Conservation (phyloP, 23 red algal genomes). For the Gracilaria gracilis region DNA sequence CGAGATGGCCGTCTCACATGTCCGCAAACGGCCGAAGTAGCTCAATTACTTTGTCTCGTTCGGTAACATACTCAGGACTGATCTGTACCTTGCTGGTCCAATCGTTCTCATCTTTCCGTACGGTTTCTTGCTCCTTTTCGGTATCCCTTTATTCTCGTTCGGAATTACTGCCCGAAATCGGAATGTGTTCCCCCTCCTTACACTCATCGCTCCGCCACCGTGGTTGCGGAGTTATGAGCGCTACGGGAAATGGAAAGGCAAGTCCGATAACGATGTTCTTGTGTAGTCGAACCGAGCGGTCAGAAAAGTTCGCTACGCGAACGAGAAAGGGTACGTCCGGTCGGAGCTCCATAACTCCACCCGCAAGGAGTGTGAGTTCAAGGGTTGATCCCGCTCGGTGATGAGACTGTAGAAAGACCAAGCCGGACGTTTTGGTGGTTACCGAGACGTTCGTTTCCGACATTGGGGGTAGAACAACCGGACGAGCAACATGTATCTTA, state of each 20-base stretch:
- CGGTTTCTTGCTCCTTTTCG: too few relatives aligned
- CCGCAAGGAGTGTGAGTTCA: constrained; percentile 19
- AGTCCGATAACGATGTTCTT: constrained; percentile 6
- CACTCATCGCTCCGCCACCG: neutral
- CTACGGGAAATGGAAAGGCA: neutral
- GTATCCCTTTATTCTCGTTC: too few relatives aligned
- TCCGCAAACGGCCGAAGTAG: too few relatives aligned
- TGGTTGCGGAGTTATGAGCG: neutral
- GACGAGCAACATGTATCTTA: constrained; percentile 12
- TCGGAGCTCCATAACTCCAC: constrained; percentile 32
- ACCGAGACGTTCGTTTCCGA: neutral
- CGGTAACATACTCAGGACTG: neutral
- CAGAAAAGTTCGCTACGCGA: neutral
- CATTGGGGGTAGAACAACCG: constrained; percentile 19
- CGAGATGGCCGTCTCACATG: neutral
- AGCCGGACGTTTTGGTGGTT: neutral
- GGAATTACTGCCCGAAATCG: too few relatives aligned
- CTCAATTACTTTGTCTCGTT: neutral
- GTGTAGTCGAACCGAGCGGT: constrained; percentile 11
- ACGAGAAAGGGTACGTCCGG: constrained; percentile 36
- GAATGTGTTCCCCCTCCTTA: neutral
- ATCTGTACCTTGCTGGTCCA: neutral
- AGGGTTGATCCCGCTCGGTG: neutral
- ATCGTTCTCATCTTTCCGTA: neutral
- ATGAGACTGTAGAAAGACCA: neutral